Evolutionary conservation across 495 filamentous ascomycete species (phyloP).

Genomic region (Eremomyces bilateralis): DNA sequence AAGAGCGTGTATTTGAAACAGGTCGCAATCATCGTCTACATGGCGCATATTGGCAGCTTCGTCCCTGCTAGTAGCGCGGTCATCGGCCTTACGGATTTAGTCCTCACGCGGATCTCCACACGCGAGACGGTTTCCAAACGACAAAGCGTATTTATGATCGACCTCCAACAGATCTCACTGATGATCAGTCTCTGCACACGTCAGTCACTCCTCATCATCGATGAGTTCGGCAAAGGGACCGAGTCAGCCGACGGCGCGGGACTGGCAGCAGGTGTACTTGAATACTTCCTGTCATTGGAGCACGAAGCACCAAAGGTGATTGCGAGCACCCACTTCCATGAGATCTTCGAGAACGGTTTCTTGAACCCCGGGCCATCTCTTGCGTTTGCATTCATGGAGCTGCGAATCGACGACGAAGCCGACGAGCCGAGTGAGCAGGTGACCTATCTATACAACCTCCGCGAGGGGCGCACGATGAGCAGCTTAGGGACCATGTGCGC

Average conservation of each 20-base stretch:
- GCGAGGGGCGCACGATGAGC: conserved; percentile 46
- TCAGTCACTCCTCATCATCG: conserved; percentile 62
- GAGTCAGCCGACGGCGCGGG: conserved; percentile 63
- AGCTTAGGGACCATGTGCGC: conserved; percentile 79
- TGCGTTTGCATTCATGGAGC: conserved; percentile 68
- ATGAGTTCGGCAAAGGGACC: conserved; percentile 95
- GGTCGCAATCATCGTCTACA: conserved; percentile 77
- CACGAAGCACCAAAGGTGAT: conserved; percentile 58
- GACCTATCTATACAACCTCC: conserved; percentile 65
- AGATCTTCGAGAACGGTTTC: conserved; percentile 64
- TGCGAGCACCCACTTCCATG: conserved; percentile 77
- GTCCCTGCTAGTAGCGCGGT: conserved; percentile 49
- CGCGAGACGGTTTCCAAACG: conserved; percentile 68
- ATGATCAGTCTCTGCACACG: conserved; percentile 56
- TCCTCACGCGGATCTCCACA: conserved; percentile 72
- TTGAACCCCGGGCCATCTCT: conserved; percentile 35
- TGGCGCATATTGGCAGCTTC: conserved; percentile 72
- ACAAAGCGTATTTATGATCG: conserved; percentile 85
- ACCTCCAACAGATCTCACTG: conserved; percentile 72
- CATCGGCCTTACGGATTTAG: conserved; percentile 82
- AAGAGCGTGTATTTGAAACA: conserved; percentile 96
- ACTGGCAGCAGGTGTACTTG: conserved; percentile 60
- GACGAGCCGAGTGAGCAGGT: conserved; percentile 46
- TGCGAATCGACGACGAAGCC: conserved; percentile 43
- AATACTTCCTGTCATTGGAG: conserved; percentile 43